These are phyloP conservation scores for Cyberlindnera mycetangii DNA, from an alignment of 805 yeast species.

Conservation along the genomic window DNA sequence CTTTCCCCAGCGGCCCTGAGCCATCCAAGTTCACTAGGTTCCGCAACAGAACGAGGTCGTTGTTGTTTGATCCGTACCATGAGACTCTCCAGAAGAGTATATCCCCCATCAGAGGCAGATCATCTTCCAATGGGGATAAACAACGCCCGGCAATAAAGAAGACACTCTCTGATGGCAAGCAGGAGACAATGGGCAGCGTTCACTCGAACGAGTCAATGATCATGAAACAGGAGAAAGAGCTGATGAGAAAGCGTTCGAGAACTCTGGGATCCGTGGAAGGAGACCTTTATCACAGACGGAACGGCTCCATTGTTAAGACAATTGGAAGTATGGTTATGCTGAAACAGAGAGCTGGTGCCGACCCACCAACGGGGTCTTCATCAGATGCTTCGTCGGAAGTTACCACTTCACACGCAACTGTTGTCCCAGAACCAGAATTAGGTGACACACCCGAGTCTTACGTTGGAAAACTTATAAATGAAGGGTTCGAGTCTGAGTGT, in stretches of 20 bases:
- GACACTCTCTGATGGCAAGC: slow-evolving; percentile 18
- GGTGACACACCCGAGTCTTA: slow-evolving; percentile 31
- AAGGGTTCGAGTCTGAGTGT: slow-evolving; percentile 32
- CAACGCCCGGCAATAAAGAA: slow-evolving; percentile 15
- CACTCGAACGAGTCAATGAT: neutral
- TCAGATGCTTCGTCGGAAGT: slow-evolving; percentile 10
- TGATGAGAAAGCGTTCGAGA: slow-evolving; percentile 24
- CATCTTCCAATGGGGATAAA: neutral
- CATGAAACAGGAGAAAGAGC: slow-evolving; percentile 11
- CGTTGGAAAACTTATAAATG: slow-evolving; percentile 24
- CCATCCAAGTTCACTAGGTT: slow-evolving; percentile 16
- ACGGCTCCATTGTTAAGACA: slow-evolving; percentile 36
- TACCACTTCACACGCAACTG: slow-evolving; percentile 15
- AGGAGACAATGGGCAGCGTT: neutral
- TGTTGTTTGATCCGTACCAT: slow-evolving; percentile 17
- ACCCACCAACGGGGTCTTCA: slow-evolving; percentile 5
- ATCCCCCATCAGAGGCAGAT: slow-evolving; percentile 1
- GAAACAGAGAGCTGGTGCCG: slow-evolving; percentile 22
- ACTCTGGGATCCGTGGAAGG: slow-evolving; percentile 28
- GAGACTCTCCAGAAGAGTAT: neutral
- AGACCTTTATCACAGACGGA: slow-evolving; percentile 30
- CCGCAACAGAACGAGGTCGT: slow-evolving; percentile 17
- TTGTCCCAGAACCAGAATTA: slow-evolving; percentile 29
- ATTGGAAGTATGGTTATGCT: slow-evolving; percentile 35
- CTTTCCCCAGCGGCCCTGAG: slow-evolving; percentile 3